A percentile compares a stretch with the other conserved stretches of the same genome.
phyloP scores from a whole-genome alignment of 371 early-diverging fungal species.

The Neoconidiobolus thromboides region DNA sequence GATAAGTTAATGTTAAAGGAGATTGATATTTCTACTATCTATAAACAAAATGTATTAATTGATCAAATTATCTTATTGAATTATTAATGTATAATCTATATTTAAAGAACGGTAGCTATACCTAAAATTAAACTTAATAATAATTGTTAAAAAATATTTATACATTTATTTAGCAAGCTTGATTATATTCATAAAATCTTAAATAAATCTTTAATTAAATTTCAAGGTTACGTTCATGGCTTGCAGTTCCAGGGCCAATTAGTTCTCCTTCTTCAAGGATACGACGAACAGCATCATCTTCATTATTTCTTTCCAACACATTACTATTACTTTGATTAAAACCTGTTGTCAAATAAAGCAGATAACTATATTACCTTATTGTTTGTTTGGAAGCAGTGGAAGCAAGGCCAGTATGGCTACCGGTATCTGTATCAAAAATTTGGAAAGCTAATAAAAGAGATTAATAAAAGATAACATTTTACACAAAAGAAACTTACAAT shows the following conservation, averaged over 20 bases:
- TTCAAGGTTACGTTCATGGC: not conserved
- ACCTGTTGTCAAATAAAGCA: not conserved
- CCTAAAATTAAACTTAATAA: too few relatives aligned
- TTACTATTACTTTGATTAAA: not conserved
- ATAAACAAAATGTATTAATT: too few relatives aligned
- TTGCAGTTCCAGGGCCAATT: not conserved
- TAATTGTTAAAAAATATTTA: too few relatives aligned
- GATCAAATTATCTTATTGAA: too few relatives aligned
- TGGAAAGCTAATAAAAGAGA: not conserved
- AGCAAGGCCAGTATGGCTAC: not conserved
- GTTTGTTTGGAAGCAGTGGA: not conserved
- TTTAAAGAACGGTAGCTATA: too few relatives aligned
- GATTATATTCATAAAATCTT: too few relatives aligned
- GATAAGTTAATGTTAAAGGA: too few relatives aligned
- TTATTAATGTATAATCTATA: too few relatives aligned
- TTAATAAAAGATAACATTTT: not conserved
- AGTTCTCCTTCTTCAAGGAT: conserved; percentile 1
- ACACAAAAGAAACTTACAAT: not conserved
- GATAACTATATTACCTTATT: not conserved
- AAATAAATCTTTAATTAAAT: too few relatives aligned
- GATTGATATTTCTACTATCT: too few relatives aligned
- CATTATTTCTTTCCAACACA: not conserved
- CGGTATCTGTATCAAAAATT: conserved; percentile 1
- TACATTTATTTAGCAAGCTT: too few relatives aligned
- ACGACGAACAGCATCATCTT: not conserved